phyloP scores from a whole-genome alignment of 768 basidiomycete genomes.

The Kwoniella mangroviensis region DNA sequence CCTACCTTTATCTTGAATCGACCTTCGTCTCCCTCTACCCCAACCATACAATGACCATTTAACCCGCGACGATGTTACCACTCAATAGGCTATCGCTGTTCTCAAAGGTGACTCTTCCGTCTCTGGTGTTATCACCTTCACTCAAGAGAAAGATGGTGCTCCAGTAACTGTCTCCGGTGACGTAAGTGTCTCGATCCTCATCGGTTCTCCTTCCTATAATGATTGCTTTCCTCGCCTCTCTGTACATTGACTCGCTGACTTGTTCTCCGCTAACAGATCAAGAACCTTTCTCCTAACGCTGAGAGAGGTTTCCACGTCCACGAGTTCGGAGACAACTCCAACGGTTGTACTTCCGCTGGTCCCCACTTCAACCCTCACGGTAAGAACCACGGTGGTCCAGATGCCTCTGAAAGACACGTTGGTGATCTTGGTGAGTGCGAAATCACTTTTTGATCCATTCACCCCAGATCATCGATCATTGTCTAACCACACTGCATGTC shows the following conservation, averaged over 20 bases:
- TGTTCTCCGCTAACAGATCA: conserved; percentile 57
- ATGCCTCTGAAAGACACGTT: conserved; percentile 65
- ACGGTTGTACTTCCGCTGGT: conserved; percentile 65
- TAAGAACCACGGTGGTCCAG: conserved; percentile 70
- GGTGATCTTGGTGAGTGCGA: conserved; percentile 61
- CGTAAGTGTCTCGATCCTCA: conserved; percentile 37
- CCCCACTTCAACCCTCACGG: conserved; percentile 76
- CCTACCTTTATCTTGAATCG: not conserved
- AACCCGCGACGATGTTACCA: not conserved
- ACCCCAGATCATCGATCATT: no score
- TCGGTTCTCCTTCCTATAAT: no score
- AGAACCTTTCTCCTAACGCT: conserved; percentile 66
- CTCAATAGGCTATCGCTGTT: conserved; percentile 66
- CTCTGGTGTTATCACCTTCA: conserved; percentile 70
- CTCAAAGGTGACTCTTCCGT: conserved; percentile 68
- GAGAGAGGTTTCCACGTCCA: conserved; percentile 80
- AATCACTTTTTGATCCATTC: no score
- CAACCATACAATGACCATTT: not conserved
- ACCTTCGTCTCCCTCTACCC: not conserved
- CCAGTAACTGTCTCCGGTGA: conserved; percentile 69
- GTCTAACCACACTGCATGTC: no score
- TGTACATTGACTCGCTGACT: no score
- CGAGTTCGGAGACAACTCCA: conserved; percentile 67
- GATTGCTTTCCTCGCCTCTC: not conserved
- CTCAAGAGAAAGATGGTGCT: conserved; percentile 62